Evolutionary conservation across 2,329 filamentous ascomycete species (phyloP), one percentile per base, ranked within the genome.

Genomic region (Verticillium zaregamsianum): DNA sequence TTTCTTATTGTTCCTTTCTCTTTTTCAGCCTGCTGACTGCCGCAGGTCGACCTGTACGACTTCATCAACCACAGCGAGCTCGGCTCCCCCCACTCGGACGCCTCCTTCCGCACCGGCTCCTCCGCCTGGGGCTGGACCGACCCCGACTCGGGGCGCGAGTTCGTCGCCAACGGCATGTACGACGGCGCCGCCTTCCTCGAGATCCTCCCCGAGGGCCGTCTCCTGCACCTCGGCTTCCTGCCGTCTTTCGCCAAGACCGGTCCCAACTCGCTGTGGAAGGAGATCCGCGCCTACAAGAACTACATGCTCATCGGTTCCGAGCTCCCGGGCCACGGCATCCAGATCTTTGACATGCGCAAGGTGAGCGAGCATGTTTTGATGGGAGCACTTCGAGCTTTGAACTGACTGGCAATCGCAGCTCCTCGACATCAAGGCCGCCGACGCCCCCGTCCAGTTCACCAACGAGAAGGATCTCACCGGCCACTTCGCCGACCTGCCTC

Each of bases 281-380:
- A 57, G 32, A 57, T 37, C 17, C 32, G 69, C 28, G 68, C 71
- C 1, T 75, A 66, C 68, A 69, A 67, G 66, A 66, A 69, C 65
- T 70, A 67, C 62, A 62, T 69, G 59, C 65, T 75, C 57, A 73
- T 76, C 33, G 73, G 74, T 17, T 71, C 68, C 64, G 74, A 76
- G 66, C 79, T 80, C 3, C 66, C 67, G 23, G 69, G 73, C 60
- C 84, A 87, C 67, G 80, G 81, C 35, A 77, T 87, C 45, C 85
- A 87, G 70, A 81, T 87, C 69, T 87, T 87, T 65, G 84, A 87
- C 68, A 78, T 86, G 80, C 81, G 75, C 66, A 85, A 80, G 73
- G 74, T 83, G 14, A 39, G 67, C 28, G 28, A 28, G 28, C 28
- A 28, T 5, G 28, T 28, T 64, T 52, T 23, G 67, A 28, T 5